Conservation (phyloP, 257 asterid genomes). For the Scutellaria baicalensis region DNA sequence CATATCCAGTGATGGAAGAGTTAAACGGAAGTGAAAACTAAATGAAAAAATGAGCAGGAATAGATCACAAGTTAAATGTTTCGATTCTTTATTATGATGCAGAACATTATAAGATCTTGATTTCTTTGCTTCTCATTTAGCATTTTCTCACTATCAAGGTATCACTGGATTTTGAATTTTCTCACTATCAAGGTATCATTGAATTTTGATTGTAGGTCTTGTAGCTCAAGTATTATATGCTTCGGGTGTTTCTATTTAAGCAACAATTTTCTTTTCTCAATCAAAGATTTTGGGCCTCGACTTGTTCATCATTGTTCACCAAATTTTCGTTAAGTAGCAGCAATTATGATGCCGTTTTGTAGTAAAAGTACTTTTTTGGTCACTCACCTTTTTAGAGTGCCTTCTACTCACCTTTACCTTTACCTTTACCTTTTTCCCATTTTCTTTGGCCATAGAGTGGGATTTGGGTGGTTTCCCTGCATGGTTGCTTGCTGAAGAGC, state of each 20-base stretch:
- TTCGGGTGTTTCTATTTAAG: neutral
- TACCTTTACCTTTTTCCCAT: neutral
- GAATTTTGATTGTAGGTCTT: neutral
- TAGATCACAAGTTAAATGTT: too few relatives aligned
- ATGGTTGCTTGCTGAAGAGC: constrained; percentile 87
- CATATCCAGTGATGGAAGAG: neutral
- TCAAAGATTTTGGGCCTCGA: neutral
- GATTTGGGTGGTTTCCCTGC: constrained; percentile 98
- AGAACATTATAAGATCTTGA: too few relatives aligned
- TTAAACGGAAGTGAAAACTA: neutral
- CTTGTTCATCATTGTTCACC: neutral
- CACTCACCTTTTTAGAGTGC: neutral
- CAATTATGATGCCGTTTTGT: neutral
- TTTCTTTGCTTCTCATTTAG: too few relatives aligned
- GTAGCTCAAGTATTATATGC: neutral
- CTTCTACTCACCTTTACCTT: neutral
- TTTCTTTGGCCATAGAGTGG: constrained; percentile 66
- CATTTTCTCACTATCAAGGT: too few relatives aligned
- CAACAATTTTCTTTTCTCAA: neutral
- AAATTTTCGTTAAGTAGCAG: neutral
- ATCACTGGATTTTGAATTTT: neutral
- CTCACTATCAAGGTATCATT: too few relatives aligned
- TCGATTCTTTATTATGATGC: too few relatives aligned
- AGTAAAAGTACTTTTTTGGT: neutral
- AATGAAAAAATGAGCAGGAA: too few relatives aligned